Evolutionary conservation across 176 grass and related monocot species (phyloP).

Genomic region (Bolboschoenus planiculmis): DNA sequence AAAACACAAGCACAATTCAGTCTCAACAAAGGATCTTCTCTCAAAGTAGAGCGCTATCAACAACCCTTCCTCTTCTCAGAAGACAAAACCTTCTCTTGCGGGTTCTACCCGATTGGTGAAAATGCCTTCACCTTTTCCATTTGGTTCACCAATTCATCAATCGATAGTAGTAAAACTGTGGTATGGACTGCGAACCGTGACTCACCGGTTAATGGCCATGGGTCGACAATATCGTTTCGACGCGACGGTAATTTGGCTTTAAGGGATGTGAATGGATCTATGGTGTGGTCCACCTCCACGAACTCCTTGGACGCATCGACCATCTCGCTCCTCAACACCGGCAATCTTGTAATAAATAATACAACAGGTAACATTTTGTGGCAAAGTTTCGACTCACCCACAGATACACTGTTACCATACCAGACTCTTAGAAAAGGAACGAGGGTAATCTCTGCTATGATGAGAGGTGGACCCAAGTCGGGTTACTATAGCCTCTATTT

Average conservation of each 20-base stretch:
- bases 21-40: conserved; percentile 9
- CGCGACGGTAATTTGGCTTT: conserved; percentile 41
- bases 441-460: conserved; percentile 27
- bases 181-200: conserved; percentile 71
- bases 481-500: conserved; percentile 53
- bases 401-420: conserved; percentile 48
- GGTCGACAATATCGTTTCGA: conserved; percentile 35
- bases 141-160: conserved; percentile 45
- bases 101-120: conserved; percentile 45
- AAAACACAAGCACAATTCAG: conserved; percentile 11
- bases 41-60: not conserved
- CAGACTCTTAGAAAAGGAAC: conserved; percentile 43
- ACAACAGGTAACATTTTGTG: conserved; percentile 17
- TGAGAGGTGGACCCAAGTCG: not conserved
- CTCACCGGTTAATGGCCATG: conserved; percentile 43
- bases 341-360: conserved; percentile 62
- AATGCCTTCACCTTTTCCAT: conserved; percentile 68
- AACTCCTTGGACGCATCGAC: conserved; percentile 5
- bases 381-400: conserved; percentile 67
- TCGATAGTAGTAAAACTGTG: conserved; percentile 25
- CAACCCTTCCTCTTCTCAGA: conserved; percentile 10
- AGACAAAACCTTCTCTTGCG: conserved; percentile 41
- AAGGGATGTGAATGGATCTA: conserved; percentile 46
- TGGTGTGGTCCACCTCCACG: conserved; percentile 44
- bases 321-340: conserved; percentile 43